Evolutionary conservation across 1,284 basidiomycete genomes (phyloP).

Genomic region (Moesziomyces globuligerus): DNA sequence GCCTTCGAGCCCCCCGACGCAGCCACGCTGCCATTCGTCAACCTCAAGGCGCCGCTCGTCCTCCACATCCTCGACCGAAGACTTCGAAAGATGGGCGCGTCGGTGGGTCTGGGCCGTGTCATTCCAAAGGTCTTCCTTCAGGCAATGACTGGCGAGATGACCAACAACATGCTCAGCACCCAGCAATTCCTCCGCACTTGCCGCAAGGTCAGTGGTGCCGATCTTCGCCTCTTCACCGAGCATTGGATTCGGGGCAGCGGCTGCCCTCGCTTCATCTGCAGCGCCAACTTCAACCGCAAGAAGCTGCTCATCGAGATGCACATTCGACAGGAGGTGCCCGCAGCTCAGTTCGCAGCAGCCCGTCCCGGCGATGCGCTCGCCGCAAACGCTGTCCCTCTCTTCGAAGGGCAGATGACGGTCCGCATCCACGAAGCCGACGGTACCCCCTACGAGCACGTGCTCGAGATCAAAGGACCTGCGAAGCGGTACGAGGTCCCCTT

Average conservation of each 20-base stretch:
- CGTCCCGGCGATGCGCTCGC: conserved; percentile 60
- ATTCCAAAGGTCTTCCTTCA: conserved; percentile 94
- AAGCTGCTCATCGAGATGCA: conserved; percentile 97
- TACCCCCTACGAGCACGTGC: conserved; percentile 97
- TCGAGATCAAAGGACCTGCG: conserved; percentile 85
- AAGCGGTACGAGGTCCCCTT: conserved; percentile 97
- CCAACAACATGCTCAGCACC: conserved; percentile 82
- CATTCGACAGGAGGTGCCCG: conserved; percentile 87
- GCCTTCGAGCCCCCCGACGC: conserved; percentile 74
- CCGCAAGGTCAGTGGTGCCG: conserved; percentile 83
- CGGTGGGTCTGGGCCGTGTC: conserved; percentile 90
- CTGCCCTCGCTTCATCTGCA: conserved; percentile 88
- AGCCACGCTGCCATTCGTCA: conserved; percentile 76
- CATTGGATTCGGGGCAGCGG: conserved; percentile 99
- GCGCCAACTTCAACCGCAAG: conserved; percentile 93
- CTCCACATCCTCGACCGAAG: conserved; percentile 94
- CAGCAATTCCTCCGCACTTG: conserved; percentile 90
- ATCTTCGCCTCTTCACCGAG: conserved; percentile 88
- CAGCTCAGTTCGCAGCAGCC: conserved; percentile 68
- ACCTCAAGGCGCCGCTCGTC: conserved; percentile 92
- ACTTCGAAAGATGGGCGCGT: conserved; percentile 92
- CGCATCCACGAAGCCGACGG: conserved; percentile 99
- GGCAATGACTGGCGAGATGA: conserved; percentile 89
- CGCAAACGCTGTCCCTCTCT: conserved; percentile 69
- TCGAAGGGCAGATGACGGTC: conserved; percentile 89